phyloP scores from a whole-genome alignment of 108 stramenopile species.

The Stephanodiscus triporus region DNA sequence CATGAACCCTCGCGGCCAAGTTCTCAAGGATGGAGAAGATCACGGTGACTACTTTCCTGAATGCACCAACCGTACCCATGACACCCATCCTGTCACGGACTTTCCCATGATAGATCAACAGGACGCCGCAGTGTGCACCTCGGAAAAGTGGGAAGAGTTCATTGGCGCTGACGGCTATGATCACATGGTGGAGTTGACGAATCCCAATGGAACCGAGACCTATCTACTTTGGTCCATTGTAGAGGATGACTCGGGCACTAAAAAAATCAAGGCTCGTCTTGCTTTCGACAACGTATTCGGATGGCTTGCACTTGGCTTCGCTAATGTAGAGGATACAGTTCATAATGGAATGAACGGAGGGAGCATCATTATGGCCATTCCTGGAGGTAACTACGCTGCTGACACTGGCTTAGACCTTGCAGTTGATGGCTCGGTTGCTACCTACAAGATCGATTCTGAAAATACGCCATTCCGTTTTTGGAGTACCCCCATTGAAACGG shows the following conservation, averaged over 20 bases:
- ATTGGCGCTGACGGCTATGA: slow-evolving; percentile 13
- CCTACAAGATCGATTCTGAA: slow-evolving; percentile 48
- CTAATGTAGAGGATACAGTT: slow-evolving; percentile 24
- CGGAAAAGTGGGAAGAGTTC: slow-evolving; percentile 44
- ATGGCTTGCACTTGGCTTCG: slow-evolving; percentile 55
- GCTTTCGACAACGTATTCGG: slow-evolving; percentile 62
- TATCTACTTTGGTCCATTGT: slow-evolving; percentile 52
- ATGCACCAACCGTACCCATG: slow-evolving; percentile 42
- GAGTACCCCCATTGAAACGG: slow-evolving; percentile 45
- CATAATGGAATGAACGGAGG: slow-evolving; percentile 63
- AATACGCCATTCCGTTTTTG: slow-evolving; percentile 64
- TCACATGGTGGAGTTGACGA: slow-evolving; percentile 23
- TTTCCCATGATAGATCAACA: slow-evolving; percentile 38
- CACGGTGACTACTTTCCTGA: slow-evolving; percentile 53
- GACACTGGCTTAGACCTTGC: slow-evolving; percentile 45
- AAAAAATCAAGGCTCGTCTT: slow-evolving; percentile 50
- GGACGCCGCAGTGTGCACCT: slow-evolving; percentile 24
- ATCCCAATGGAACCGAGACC: slow-evolving; percentile 31
- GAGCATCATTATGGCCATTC: slow-evolving; percentile 53
- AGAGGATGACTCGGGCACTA: slow-evolving; percentile 24
- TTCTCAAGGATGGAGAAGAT: slow-evolving; percentile 27
- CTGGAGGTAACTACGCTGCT: slow-evolving; percentile 53
- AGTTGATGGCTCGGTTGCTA: slow-evolving; percentile 29
- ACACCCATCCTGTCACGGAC: slow-evolving; percentile 18
- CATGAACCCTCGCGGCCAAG: slow-evolving; percentile 58